phyloP scores from a whole-genome alignment of 2,329 filamentous ascomycete species.

The Rhexocercosporidium sp. region DNA sequence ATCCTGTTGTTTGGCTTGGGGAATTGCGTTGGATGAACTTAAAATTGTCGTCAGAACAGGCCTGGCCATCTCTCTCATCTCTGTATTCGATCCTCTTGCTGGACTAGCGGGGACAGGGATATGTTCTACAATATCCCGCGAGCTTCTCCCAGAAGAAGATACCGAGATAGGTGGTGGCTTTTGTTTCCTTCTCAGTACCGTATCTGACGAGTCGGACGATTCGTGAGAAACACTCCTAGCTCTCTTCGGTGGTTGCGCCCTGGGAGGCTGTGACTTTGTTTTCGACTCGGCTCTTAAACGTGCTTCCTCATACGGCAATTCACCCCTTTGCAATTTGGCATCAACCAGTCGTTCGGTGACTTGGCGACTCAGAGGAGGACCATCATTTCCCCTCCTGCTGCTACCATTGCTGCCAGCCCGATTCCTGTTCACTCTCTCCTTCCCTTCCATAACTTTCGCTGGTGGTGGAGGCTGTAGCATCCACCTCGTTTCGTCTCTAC shows the following conservation, averaged over 20 bases:
- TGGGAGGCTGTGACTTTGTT: slow-evolving; percentile 24
- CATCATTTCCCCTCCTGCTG: slow-evolving; percentile 49
- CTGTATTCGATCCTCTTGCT: slow-evolving; percentile 12
- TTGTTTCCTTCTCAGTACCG: slow-evolving; percentile 28
- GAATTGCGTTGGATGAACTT: slow-evolving; percentile 33
- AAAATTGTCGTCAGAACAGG: slow-evolving; percentile 34
- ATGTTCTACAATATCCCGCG: slow-evolving; percentile 34
- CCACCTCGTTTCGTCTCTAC: slow-evolving; percentile 77
- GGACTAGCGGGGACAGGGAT: slow-evolving; percentile 31
- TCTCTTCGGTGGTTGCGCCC: slow-evolving; percentile 27
- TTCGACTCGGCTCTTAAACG: slow-evolving; percentile 23
- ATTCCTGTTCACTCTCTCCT: slow-evolving; percentile 70
- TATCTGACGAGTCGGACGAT: slow-evolving; percentile 31
- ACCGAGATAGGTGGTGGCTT: slow-evolving; percentile 37
- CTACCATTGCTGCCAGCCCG: slow-evolving; percentile 45
- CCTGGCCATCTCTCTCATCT: slow-evolving; percentile 31
- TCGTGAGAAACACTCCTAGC: slow-evolving; percentile 31
- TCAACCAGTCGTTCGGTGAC: slow-evolving; percentile 40
- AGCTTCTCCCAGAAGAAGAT: slow-evolving; percentile 24
- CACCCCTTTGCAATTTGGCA: slow-evolving; percentile 38
- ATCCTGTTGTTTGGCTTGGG: slow-evolving; percentile 19
- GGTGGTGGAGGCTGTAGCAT: slow-evolving; percentile 93
- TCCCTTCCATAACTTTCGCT: slow-evolving; percentile 89
- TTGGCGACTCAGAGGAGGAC: slow-evolving; percentile 36
- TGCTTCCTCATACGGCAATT: slow-evolving; percentile 35